Base-by-base conservation (phyloP, 1,284 basidiomycete genomes). In the Golubevia pallescens region DNA sequence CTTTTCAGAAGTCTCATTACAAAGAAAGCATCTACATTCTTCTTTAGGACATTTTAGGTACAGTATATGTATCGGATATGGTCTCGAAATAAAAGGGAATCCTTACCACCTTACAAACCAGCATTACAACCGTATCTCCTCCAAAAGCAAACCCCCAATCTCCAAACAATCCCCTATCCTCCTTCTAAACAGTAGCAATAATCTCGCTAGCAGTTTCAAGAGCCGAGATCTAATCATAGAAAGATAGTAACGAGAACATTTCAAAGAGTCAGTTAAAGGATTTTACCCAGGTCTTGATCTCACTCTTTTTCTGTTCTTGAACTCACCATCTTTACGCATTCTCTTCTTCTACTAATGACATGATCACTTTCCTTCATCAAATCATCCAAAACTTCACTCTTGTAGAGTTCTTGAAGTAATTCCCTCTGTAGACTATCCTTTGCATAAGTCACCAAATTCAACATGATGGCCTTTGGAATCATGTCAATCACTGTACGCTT, bases 401-500 rank as follows among this genome's bases (percentile, higher is more conserved):
- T 68, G 75, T 84, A 84, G 32, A 84, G 75, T 69, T 83, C 80
- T 66, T 83, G 77, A 52, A 97, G 87, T 57, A 97, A 88, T 87
- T 95, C 94, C 71, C 91, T 89, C 87, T 97, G 95, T 72, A 97
- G 88, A 84, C 93, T 91, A 87, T 98, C 95, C 87, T 97, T 97
- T 71, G 94, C 91, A 86, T 91, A 91, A 81, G 91, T 92, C 61
- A 99, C 95, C 32, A 99, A 90, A 23, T 94, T 98, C 80, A 95
- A 88, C 63, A 94, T 92, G 86, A 99, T 97, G 48, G 96, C 95
- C 74, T 87, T 87, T 19, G 97, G 97, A 7, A 99, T 93, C 95
- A 98, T 98, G 87, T 99, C 97, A 84, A 98, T 98, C 92, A 99
- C 95, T 86, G 97, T 95, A 63, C 95, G 92, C 89, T 99, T 98